Evolutionary conservation across 495 filamentous ascomycete species (phyloP).

Genomic region (Aspergillus diversus): DNA sequence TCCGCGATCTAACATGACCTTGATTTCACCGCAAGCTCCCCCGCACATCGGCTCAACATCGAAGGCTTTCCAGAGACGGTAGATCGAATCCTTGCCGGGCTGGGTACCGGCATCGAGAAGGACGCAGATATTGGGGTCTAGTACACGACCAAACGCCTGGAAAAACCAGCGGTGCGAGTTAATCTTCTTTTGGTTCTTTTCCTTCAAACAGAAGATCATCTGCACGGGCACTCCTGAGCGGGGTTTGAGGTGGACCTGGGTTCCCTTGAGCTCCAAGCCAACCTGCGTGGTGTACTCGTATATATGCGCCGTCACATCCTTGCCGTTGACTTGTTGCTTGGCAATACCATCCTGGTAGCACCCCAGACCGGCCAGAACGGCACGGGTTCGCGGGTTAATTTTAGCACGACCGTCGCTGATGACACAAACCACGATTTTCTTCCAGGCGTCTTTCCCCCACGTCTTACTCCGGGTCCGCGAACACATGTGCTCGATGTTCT

Average conservation of each 20-base stretch:
- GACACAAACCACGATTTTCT: constrained; percentile 98
- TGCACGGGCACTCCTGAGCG: constrained; percentile 81
- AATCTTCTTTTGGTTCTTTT: constrained; percentile 99
- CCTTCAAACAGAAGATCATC: constrained; percentile 98
- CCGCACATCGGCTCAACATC: constrained; percentile 97
- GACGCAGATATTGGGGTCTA: constrained; percentile 96
- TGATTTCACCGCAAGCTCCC: constrained; percentile 98
- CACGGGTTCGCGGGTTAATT: constrained; percentile 90
- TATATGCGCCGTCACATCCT: constrained; percentile 97
- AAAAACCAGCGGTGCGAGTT: constrained; percentile 99
- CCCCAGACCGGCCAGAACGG: constrained; percentile 89
- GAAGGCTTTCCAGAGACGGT: constrained; percentile 98
- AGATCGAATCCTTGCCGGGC: constrained; percentile 91
- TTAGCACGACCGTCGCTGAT: constrained; percentile 98
- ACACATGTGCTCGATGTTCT: constrained; percentile 98
- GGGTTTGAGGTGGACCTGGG: constrained; percentile 78
- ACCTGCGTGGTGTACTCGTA: constrained; percentile 99
- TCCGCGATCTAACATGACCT: constrained; percentile 94
- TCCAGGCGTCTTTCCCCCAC: constrained; percentile 99
- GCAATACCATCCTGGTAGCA: constrained; percentile 98
- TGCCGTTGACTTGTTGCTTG: constrained; percentile 95
- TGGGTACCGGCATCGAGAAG: constrained; percentile 95
- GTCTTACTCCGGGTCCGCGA: constrained; percentile 87
- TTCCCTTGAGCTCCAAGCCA: constrained; percentile 83
- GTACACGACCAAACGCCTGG: constrained; percentile 89